Base-by-base conservation (phyloP, 2,329 filamentous ascomycete genomes). In the Pseudocercospora pini-densiflorae region DNA sequence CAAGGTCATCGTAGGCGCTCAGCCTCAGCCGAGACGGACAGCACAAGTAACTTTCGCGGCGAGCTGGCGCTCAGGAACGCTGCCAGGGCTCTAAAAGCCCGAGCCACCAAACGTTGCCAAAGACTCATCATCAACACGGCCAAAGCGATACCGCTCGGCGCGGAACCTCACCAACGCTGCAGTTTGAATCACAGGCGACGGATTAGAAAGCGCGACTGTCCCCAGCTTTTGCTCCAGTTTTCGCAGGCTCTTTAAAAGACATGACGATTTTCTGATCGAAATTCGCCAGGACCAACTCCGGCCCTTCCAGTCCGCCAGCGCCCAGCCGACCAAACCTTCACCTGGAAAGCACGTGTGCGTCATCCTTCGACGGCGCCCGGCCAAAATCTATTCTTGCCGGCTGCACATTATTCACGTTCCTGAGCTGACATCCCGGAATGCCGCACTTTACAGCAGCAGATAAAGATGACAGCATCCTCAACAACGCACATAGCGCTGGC, bases 401-500 rank as follows among this genome's bases (percentile, higher is more conserved):
- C 53, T 19, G 16, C n/a, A 24, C 29, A 10, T 23, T 23, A 33
- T 21, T 19, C 54, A 12, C n/a, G 27, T 27, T n/a, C 51, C 54
- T 24, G 54, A 12, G 54, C 29, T 29, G 51, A 55, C 21, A 9
- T 24, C 23, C 21, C 53, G 53, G 53, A 29, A 55, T 55, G 53
- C 53, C 53, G 27, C 53, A 55, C 53, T 55, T 55, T 31, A 55
- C 53, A 21, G 59, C 58, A 51, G 51, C 47, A 31, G 4, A 66
- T 43, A 29, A 49, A 24, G 19, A 58, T 16, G 51, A 65, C 51
- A 61, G 47, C 64, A 49, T 60, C 45, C 31, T 63, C 62, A 49
- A 58, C 55, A 73, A 77, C 67, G 69, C 72, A 19, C 75, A 77
- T 65, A 61, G 49, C 55, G 67, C 70, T 47, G 73, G 75, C 47